A percentile compares a stretch with the other conserved stretches of the same genome.
phyloP scores from a whole-genome alignment of 176 grass and related monocot species.

The Zea luxurians region DNA sequence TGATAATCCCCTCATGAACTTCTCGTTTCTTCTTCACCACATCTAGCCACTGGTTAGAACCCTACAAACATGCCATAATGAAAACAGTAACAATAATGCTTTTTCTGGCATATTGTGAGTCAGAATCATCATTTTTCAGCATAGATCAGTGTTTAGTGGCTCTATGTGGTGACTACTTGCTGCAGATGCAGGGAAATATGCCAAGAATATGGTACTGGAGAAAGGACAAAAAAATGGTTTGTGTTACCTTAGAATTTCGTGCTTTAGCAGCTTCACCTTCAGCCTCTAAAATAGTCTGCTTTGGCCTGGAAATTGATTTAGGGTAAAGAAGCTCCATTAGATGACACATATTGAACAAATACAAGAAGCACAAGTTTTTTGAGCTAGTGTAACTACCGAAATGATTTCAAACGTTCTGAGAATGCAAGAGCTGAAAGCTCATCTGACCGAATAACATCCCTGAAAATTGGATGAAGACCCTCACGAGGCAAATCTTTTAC shows the following conservation, averaged over 20 bases:
- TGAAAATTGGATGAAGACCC: conserved; percentile 85
- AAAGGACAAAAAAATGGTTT: conserved; percentile 17
- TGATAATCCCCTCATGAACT: conserved; percentile 88
- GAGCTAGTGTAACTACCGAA: conserved; percentile 47
- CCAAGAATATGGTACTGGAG: conserved; percentile 8
- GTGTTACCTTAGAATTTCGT: conserved; percentile 65
- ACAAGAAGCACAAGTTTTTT: conserved; percentile 12
- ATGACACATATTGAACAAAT: conserved; percentile 33
- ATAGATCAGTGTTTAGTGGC: conserved; percentile 4
- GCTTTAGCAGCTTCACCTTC: conserved; percentile 81
- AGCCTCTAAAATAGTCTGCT: conserved; percentile 96
- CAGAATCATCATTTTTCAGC: neutral
- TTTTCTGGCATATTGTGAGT: neutral
- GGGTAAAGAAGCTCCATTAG: conserved; percentile 24
- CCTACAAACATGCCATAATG: conserved; percentile 50
- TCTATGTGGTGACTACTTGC: neutral
- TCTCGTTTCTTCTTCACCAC: conserved; percentile 94
- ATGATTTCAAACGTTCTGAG: conserved; percentile 78
- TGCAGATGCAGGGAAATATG: conserved; percentile 24
- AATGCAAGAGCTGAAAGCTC: conserved; percentile 94
- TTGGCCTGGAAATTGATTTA: conserved; percentile 59
- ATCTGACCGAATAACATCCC: conserved; percentile 58
- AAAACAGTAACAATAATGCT: neutral
- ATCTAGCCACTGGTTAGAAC: conserved; percentile 76
- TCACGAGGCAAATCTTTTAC: conserved; percentile 80